These are phyloP conservation scores for Paraleonurus japonicus DNA, from an alignment of 257 asterid species.

Conservation along the genomic window DNA sequence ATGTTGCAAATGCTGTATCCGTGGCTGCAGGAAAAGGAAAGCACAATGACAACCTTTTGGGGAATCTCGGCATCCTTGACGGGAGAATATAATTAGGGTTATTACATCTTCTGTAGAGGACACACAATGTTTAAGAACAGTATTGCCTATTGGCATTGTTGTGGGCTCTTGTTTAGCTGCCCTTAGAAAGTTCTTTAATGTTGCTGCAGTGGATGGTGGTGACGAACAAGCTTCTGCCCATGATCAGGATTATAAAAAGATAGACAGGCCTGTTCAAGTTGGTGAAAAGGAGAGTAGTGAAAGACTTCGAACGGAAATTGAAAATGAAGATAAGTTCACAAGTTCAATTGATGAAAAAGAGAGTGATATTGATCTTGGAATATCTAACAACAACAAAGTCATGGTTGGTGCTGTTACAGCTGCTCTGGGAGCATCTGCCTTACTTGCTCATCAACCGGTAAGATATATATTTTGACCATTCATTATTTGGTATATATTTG, in stretches of 20 bases:
- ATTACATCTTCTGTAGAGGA: conserved; percentile 69
- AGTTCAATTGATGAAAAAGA: conserved; percentile 32
- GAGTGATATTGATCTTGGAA: conserved; percentile 34
- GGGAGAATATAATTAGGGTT: conserved; percentile 53
- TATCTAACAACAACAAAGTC: conserved; percentile 36
- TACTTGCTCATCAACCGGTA: conserved; percentile 72
- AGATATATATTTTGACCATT: conserved; percentile 5
- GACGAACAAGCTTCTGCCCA: conserved; percentile 32
- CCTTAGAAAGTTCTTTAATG: conserved; percentile 61
- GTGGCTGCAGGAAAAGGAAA: conserved; percentile 50
- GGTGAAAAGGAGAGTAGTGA: conserved; percentile 30
- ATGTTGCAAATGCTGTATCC: conserved; percentile 68
- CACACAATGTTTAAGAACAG: conserved; percentile 57
- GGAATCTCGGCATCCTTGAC: conserved; percentile 46
- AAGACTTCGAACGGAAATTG: conserved; percentile 17
- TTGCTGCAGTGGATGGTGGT: conserved; percentile 42
- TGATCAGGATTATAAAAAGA: conserved; percentile 34
- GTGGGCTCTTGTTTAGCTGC: conserved; percentile 86
- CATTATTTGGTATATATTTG: conserved; percentile 8
- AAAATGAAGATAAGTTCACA: conserved; percentile 20
- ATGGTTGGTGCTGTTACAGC: conserved; percentile 94
- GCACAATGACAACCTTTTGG: conserved; percentile 12
- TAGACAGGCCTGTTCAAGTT: conserved; percentile 31
- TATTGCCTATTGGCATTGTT: conserved; percentile 82
- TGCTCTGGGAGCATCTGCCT: conserved; percentile 95